These are phyloP conservation scores for Kluyveromyces nonfermentans DNA, from an alignment of 805 yeast species.

Conservation along the genomic window DNA sequence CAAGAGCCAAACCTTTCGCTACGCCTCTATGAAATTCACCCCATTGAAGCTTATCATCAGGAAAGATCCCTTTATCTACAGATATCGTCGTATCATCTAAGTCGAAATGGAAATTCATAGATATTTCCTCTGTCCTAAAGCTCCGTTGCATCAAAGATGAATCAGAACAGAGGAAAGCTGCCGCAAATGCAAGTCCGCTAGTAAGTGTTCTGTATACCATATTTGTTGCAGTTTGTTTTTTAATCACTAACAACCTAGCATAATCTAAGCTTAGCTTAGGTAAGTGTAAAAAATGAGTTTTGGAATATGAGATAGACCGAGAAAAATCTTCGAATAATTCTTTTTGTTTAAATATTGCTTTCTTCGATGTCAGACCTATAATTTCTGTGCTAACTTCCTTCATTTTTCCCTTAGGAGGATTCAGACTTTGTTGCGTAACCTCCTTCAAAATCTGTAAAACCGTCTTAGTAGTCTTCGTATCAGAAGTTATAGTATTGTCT, in stretches of 20 bases:
- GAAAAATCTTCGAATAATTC: conserved; percentile 1
- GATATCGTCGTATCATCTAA: conserved; percentile 51
- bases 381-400: neutral
- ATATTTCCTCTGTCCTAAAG: neutral
- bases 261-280: conserved; percentile 1
- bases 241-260: conserved; percentile 28
- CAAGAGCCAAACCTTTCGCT: conserved; percentile 71
- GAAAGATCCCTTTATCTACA: conserved; percentile 44
- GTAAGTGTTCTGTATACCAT: conserved; percentile 67
- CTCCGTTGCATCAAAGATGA: neutral
- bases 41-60: conserved; percentile 54
- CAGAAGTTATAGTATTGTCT: neutral
- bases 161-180: neutral
- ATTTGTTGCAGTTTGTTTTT: conserved; percentile 44
- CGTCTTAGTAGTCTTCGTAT: neutral
- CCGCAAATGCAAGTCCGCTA: conserved; percentile 21
- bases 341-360: conserved; percentile 1
- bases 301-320: neutral
- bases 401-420: neutral
- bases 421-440: neutral
- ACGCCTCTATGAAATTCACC: conserved; percentile 90
- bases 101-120: conserved; percentile 37
- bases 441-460: neutral
- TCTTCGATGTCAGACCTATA: neutral
- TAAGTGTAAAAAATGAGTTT: neutral